These are phyloP conservation scores for Ophiostoma quercus DNA, from an alignment of 2,329 filamentous ascomycete species.

Conservation along the genomic window DNA sequence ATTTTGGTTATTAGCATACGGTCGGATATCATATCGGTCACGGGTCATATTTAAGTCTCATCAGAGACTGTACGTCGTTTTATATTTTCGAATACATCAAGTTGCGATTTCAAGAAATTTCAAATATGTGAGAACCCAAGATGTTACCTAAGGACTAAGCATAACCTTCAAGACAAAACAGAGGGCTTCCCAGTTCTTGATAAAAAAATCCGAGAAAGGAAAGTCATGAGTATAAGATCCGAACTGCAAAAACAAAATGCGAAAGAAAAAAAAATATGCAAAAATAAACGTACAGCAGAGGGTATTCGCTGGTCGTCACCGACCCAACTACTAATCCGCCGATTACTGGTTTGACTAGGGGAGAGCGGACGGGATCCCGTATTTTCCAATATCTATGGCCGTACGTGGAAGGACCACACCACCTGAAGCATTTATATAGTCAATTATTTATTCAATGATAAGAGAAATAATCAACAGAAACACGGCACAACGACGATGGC, in stretches of 20 bases:
- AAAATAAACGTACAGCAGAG: not conserved
- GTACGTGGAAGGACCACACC: not conserved
- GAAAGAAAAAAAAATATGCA: too few species aligned
- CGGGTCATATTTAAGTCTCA: not conserved
- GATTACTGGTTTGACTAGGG: not conserved
- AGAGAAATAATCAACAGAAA: too few species aligned
- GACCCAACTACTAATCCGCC: not conserved
- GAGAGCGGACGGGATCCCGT: not conserved
- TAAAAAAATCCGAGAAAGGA: too few species aligned
- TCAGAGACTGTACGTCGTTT: not conserved
- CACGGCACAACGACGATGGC: too few species aligned
- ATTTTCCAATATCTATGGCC: not conserved
- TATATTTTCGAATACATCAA: not conserved
- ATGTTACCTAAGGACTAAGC: too few species aligned
- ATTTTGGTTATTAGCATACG: slow-evolving; percentile 1
- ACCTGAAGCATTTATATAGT: too few species aligned
- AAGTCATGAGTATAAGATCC: too few species aligned
- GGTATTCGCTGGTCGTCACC: not conserved
- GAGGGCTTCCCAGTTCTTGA: too few species aligned
- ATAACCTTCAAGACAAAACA: too few species aligned
- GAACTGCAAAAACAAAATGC: too few species aligned
- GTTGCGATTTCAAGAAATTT: not conserved
- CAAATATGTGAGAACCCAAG: not conserved
- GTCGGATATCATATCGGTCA: not conserved
- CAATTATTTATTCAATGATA: too few species aligned